Base-by-base conservation (phyloP, 805 yeast genomes). In the Priceomyces haplophilus region DNA sequence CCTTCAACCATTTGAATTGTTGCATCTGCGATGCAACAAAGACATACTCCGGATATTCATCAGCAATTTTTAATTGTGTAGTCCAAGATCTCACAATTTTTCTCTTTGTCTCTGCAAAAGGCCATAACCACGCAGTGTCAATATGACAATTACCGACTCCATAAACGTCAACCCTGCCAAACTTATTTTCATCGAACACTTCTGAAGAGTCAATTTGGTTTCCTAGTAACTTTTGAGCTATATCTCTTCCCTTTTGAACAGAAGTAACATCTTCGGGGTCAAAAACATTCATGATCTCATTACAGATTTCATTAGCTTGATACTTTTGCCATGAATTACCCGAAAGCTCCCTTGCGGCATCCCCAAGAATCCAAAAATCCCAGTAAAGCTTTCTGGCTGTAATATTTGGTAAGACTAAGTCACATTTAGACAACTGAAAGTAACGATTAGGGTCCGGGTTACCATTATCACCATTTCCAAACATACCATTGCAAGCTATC, bases 101-200 rank as follows among this genome's bases (percentile, higher is more conserved):
- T 40, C 98, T 78, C 53, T 86, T 83, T 1, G 98, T 88, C 61
- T 93, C 97, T 2, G 96, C 97, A 71, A 85, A 91, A n/a, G 97
- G 98, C 99, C 99, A 91, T 45, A 89, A 73, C 99, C 99, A 91
- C 12, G 98, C 98, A 13, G 98, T 91, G 58, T 91, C 99, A 53
- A 90, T 90, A 62, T 90, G 98, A 61, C 98, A 93, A 61, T 93
- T 87, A 34, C 99, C 99, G 50, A 93, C 76, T 7, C 87, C 96
- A 62, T 71, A 84, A 8, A 90, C 96, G 43, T 83, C 82, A 44
- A 78, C 64, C 20, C 62, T 42, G 18, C 44, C 63, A 41, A 44
- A 67, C 21, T 72, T 69, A 46, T 75, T 72, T 15, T 50, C 55
- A 25, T 61, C 56, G 51, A 72, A 83, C 1, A 91, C 97, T 8